These are phyloP conservation scores for Protea cynaroides DNA, from an alignment of 164 flowering plant genomes.

Conservation along the genomic window DNA sequence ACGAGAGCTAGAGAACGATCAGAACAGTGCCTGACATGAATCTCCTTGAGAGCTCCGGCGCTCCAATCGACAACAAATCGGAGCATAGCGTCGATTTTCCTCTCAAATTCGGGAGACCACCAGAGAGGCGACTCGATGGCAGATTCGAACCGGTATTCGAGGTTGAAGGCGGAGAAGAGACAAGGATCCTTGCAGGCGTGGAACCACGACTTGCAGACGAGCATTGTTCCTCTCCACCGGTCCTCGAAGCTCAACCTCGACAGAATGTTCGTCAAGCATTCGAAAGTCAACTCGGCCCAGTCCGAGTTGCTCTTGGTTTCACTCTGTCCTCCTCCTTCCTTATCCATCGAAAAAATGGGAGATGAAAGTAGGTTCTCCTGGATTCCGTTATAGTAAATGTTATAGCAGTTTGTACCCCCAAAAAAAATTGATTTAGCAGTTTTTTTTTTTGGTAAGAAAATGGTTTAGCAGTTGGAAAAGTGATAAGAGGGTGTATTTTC, in stretches of 20 bases:
- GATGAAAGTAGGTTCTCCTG: no score
- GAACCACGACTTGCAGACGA: conserved; percentile 80
- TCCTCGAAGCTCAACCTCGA: conserved; percentile 54
- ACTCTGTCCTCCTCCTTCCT: conserved; percentile 6
- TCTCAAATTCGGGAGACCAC: conserved; percentile 74
- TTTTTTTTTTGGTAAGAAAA: no score
- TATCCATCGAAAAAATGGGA: no score
- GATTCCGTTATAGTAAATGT: no score
- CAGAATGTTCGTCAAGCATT: conserved; percentile 60
- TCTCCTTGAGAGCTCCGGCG: conserved; percentile 36
- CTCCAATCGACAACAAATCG: conserved; percentile 54
- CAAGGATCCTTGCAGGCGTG: conserved; percentile 59
- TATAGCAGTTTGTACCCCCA: no score
- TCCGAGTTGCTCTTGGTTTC: conserved; percentile 17
- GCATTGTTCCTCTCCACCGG: conserved; percentile 54
- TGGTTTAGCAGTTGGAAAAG: no score
- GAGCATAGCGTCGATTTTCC: conserved; percentile 56
- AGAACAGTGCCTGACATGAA: conserved; percentile 78
- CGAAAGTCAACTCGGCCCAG: conserved; percentile 80
- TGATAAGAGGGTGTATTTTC: no score
- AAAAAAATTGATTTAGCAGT: no score
- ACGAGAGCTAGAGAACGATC: conserved; percentile 48
- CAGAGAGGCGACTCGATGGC: conserved; percentile 41
- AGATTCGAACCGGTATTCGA: conserved; percentile 46
- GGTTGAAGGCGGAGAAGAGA: conserved; percentile 50